These are phyloP conservation scores for Angophora floribunda DNA, from an alignment of 345 rosid genomes.

Conservation along the genomic window DNA sequence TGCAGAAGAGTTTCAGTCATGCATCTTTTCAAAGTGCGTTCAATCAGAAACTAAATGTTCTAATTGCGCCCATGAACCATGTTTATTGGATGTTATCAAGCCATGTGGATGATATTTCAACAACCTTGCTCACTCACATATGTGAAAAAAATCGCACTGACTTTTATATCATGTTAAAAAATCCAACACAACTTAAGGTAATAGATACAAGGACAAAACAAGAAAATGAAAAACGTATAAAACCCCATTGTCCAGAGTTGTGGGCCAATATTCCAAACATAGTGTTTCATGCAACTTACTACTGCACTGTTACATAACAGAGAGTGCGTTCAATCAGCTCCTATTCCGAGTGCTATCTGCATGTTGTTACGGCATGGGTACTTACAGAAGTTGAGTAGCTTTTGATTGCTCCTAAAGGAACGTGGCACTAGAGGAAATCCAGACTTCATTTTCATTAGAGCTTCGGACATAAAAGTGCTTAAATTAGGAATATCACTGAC, in stretches of 20 bases:
- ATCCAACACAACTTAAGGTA: fast-evolving
- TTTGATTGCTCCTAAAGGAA: not conserved
- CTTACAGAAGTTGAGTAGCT: not conserved
- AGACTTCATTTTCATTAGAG: not conserved
- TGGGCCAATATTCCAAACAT: no score
- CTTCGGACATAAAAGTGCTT: not conserved
- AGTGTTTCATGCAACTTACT: no score
- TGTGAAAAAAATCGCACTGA: no score
- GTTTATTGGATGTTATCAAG: no score
- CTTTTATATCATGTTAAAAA: no score
- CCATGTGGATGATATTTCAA: no score
- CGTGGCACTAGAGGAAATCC: not conserved
- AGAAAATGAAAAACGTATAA: fast-evolving
- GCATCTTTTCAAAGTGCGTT: not conserved
- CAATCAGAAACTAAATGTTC: no score
- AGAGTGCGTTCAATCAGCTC: not conserved
- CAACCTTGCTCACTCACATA: no score
- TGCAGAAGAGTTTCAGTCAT: not conserved
- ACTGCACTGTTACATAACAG: not conserved
- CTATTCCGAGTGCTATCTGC: not conserved
- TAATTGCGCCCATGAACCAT: no score
- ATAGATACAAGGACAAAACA: no score
- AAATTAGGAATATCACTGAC: not conserved
- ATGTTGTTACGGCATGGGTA: not conserved
- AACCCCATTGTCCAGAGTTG: no score